Evolutionary conservation across 1,139 yeast species (phyloP), one percentile per base, ranked within the genome.

Genomic region (Kluyveromyces sp.): DNA sequence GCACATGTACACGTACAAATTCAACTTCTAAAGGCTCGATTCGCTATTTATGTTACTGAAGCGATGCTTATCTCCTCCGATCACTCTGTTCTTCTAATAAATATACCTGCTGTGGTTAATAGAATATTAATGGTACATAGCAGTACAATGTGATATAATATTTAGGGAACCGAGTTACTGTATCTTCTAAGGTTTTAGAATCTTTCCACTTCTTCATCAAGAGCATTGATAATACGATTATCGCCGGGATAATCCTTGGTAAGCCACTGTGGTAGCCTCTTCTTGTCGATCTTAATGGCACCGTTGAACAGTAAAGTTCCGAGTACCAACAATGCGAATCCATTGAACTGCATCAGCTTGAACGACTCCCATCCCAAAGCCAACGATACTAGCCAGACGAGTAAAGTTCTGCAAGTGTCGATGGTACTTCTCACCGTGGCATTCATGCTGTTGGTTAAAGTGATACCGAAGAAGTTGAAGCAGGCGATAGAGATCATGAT

Each of bases 391-490:
- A 79, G 42, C 94, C 94, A 85, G 17, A 85, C 89, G 33, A 83
- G 66, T 35, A 83, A 65, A 0, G 94, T 84, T 54, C 94, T 72
- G 49, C 85, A 80, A 0, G 89, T 80, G 57, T 85, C 94, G 38
- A 85, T 75, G 1, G 94, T 85, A 16, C 88, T 78, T 57, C 94
- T 71, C 2, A 92, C 73, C 0, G 94, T 84, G 30, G 94, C 94
- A 42, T 84, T 79, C 42, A 83, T 62, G 41, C 67, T 65, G 42
- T 75, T 73, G 2, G 94, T 85, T 37, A 85, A 69, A 3, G 86
- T 73, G 39, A 84, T 73, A 0, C 95, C 95, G 53, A 80, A 80
- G 58, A 73, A 81, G 61, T 85, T 85, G 70, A 85, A 85, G 6
- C 74, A 58, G 1, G 89, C 78, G 53, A 85, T 83, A 7, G 85